These are phyloP conservation scores for Trematosphaeria pertusa DNA, from an alignment of 2,329 filamentous ascomycete genomes.

Conservation along the genomic window DNA sequence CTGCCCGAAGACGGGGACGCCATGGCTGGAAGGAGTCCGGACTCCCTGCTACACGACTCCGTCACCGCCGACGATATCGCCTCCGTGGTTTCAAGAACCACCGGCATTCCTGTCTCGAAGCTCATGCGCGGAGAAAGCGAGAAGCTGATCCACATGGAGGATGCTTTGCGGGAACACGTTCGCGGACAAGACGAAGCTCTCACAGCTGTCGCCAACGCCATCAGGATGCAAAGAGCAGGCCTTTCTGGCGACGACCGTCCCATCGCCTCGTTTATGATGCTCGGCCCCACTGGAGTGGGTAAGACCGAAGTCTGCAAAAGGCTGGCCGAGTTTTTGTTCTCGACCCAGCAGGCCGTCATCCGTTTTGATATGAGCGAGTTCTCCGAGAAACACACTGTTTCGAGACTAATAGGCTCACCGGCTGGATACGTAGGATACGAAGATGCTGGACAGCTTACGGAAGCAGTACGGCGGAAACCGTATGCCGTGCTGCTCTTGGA, in stretches of 20 bases:
- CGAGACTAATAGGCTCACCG: slow-evolving; percentile 87
- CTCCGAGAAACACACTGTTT: slow-evolving; percentile 96
- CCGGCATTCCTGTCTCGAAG: slow-evolving; percentile 91
- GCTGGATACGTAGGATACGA: slow-evolving; percentile 97
- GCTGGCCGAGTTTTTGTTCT: slow-evolving; percentile 91
- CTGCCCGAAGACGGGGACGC: slow-evolving; percentile 74
- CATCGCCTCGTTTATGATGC: slow-evolving; percentile 95
- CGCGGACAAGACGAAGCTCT: slow-evolving; percentile 95
- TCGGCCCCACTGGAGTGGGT: slow-evolving; percentile 93
- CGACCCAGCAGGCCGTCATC: slow-evolving; percentile 86
- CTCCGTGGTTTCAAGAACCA: slow-evolving; percentile 86
- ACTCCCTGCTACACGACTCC: slow-evolving; percentile 84
- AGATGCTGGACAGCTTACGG: slow-evolving; percentile 93
- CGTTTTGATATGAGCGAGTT: slow-evolving; percentile 99
- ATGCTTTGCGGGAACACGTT: slow-evolving; percentile 80
- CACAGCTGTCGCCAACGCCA: slow-evolving; percentile 87
- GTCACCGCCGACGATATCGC: slow-evolving; percentile 97
- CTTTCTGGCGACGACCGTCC: slow-evolving; percentile 91
- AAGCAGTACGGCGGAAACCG: slow-evolving; percentile 92
- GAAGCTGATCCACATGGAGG: slow-evolving; percentile 95
- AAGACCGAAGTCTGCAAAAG: slow-evolving; percentile 99
- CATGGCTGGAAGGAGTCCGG: slow-evolving; percentile 36
- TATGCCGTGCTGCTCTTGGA: slow-evolving; percentile 96
- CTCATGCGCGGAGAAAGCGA: slow-evolving; percentile 93
- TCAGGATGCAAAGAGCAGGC: slow-evolving; percentile 91